These are phyloP conservation scores for Teunomyces barrocoloradensis DNA, from an alignment of 805 yeast genomes.

Conservation along the genomic window DNA sequence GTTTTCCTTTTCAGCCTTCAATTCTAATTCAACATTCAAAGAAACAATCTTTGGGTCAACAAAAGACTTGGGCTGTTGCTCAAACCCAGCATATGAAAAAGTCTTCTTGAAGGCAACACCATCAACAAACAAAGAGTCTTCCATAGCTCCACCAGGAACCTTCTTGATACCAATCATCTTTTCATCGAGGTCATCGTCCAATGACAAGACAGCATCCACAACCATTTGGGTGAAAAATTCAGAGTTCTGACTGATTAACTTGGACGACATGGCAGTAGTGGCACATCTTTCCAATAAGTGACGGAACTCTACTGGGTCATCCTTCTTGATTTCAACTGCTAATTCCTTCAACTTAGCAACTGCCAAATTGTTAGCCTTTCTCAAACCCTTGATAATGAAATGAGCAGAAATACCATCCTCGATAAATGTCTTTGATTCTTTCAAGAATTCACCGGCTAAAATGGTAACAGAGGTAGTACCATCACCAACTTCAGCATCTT, in stretches of 20 bases:
- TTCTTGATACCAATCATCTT: slow-evolving; percentile 90
- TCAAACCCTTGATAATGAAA: slow-evolving; percentile 81
- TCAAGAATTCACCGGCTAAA: slow-evolving; percentile 89
- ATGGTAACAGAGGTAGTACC: slow-evolving; percentile 97
- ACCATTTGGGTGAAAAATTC: slow-evolving; percentile 93
- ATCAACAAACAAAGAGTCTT: slow-evolving; percentile 81
- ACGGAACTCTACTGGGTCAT: slow-evolving; percentile 53
- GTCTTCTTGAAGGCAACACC: slow-evolving; percentile 99
- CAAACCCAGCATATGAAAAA: slow-evolving; percentile 96
- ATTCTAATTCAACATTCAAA: slow-evolving; percentile 89
- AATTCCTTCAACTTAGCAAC: slow-evolving; percentile 69
- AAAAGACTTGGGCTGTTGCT: slow-evolving; percentile 93
- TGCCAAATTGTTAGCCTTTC: slow-evolving; percentile 78
- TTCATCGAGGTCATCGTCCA: slow-evolving; percentile 86
- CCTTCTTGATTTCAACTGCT: slow-evolving; percentile 63
- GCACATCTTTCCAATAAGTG: slow-evolving; percentile 88
- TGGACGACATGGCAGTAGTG: slow-evolving; percentile 95
- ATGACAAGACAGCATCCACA: slow-evolving; percentile 87
- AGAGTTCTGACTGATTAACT: slow-evolving; percentile 83
- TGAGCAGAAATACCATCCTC: slow-evolving; percentile 97
- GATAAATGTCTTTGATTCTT: slow-evolving; percentile 84
- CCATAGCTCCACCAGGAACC: slow-evolving; percentile 95
- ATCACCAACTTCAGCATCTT: slow-evolving; percentile 98
- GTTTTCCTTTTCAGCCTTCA: slow-evolving; percentile 97
- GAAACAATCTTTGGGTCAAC: slow-evolving; percentile 75